phyloP scores from a whole-genome alignment of 768 basidiomycete genomes.

The Xerocomus brunneocitrinus region DNA sequence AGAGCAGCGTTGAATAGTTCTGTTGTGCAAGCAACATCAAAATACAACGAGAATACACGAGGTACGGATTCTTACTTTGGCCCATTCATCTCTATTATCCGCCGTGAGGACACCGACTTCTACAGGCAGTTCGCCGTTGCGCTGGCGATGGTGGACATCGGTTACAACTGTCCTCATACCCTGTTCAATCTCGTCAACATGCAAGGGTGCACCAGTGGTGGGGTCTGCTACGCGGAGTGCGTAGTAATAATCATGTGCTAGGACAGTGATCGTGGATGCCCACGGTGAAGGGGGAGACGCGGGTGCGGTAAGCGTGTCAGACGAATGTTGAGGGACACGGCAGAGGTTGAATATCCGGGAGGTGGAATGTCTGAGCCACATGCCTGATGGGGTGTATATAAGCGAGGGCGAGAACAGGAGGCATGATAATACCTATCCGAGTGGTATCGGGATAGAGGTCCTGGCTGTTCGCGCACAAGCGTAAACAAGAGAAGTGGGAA shows the following conservation, averaged over 20 bases:
- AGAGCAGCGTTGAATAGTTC: constrained; percentile 69
- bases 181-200: constrained; percentile 41
- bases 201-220: constrained; percentile 27
- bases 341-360: constrained; percentile 70
- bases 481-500: constrained; percentile 4
- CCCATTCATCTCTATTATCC: constrained; percentile 81
- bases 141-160: constrained; percentile 55
- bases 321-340: constrained; percentile 64
- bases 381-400: constrained; percentile 31
- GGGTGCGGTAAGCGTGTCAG: constrained; percentile 56
- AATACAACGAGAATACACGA: background rate
- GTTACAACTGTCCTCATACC: constrained; percentile 41
- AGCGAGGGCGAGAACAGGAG: background rate
- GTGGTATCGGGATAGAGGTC: constrained; percentile 68
- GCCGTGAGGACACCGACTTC: constrained; percentile 71
- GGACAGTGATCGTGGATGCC: constrained; percentile 55
- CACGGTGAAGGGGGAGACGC: constrained; percentile 37
- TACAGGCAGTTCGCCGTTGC: constrained; percentile 51
- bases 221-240: constrained; percentile 56
- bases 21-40: background rate
- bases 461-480: constrained; percentile 41
- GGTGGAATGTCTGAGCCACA: constrained; percentile 60
- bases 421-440: constrained; percentile 49
- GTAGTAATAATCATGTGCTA: constrained; percentile 78
- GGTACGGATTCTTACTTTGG: constrained; percentile 45